Conservation (phyloP, 495 filamentous ascomycete genomes). For the Neurospora sp. region DNA sequence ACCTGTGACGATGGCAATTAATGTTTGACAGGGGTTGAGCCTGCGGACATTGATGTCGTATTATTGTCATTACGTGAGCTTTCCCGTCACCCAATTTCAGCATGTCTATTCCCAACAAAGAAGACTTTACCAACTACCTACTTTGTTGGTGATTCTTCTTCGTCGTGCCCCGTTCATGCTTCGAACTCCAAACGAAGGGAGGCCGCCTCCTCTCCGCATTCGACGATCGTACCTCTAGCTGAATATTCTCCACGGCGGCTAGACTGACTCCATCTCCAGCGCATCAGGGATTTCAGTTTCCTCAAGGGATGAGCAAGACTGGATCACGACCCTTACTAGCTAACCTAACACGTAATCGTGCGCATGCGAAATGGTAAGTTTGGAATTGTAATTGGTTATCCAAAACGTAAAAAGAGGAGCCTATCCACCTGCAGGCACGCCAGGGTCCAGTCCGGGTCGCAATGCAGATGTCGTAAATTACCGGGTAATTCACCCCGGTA, state of each 20-base stretch:
- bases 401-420: background rate
- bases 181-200: background rate
- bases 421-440: background rate
- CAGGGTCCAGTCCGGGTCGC: background rate
- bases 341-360: background rate
- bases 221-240: background rate
- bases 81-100: background rate
- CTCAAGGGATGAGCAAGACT: background rate
- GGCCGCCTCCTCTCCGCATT: background rate
- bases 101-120: background rate
- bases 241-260: background rate
- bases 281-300: background rate
- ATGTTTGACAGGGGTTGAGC: background rate
- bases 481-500: background rate
- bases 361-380: background rate
- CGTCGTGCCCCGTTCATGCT: background rate
- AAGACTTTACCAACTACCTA: background rate
- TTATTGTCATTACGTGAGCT: background rate
- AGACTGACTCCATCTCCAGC: background rate
- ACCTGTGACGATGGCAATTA: background rate
- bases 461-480: background rate
- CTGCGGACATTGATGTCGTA: background rate
- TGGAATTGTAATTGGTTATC: background rate
- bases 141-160: background rate
- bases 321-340: background rate